Evolutionary conservation across 176 grass and related monocot genomes (phyloP), one percentile per base, ranked within the genome.

Genomic region (Poa pratensis): DNA sequence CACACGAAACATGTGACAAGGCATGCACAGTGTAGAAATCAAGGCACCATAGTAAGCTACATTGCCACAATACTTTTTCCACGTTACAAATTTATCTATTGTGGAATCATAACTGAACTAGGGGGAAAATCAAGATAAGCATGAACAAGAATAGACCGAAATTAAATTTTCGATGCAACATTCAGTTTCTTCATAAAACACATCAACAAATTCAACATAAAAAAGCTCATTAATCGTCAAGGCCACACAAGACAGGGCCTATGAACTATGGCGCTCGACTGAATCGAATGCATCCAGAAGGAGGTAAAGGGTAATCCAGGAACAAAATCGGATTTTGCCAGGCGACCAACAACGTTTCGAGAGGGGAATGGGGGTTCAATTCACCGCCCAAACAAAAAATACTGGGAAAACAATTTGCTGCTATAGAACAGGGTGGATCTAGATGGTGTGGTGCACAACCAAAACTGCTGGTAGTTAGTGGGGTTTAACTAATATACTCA

Each of bases 1-100:
- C 27, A 71, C 79, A 73, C 37, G 48, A 88, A 82, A 55, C 66
- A 79, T 88, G 76, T 89, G 81, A 88, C 48, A 45, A 73, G 35
- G 55, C 80, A 84, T 69, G 45, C 40, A 76, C 54, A 24, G 26
- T 30, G 50, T 57, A 23, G 27, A 79, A 83, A 73, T 54, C 39
- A 76, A 85, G 16, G 55, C 79, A 63, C 22, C 83, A 26, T 68
- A 20, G 34, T 55, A 88, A 71, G 40, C 83, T 68, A 65, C 64
- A 78, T 81, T 59, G 59, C 80, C 77, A 84, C 28, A 86, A 5
- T 13, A 61, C 24, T 59, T 48, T 49, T 48, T 20, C 37, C 67
- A 34, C 13, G 3, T 23, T 69, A 42, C 18, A 52, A 14, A 85
- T 54, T 10, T 63, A 73, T 61, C 34, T 61, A 22, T 3, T 34